These are phyloP conservation scores for Aspergillus saccharolyticus DNA, from an alignment of 495 filamentous ascomycete genomes.

Conservation along the genomic window DNA sequence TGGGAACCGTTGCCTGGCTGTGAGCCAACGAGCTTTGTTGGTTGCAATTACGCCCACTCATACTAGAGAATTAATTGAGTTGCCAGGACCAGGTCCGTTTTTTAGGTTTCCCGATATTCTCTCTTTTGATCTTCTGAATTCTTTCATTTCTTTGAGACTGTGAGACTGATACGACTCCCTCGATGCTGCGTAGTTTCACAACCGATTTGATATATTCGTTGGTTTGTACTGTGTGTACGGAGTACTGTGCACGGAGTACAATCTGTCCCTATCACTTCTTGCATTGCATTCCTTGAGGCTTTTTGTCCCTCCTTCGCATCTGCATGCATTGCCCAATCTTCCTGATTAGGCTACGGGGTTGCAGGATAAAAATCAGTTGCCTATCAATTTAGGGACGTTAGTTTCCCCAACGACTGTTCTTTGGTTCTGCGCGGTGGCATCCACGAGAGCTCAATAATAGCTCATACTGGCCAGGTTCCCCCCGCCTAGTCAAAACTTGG, in stretches of 20 bases:
- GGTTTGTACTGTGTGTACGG: too few species aligned
- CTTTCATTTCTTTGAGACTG: not conserved
- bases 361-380: constrained; percentile 1
- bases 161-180: not conserved
- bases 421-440: not conserved
- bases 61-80: not conserved
- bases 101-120: constrained; percentile 8
- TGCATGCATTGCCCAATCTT: constrained; percentile 17
- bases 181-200: too few species aligned
- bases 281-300: constrained; percentile 14
- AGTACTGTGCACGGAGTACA: too few species aligned
- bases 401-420: not conserved
- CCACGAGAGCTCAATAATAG: constrained; percentile 1
- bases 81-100: constrained; percentile 1
- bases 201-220: too few species aligned
- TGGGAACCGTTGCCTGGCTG: too few species aligned
- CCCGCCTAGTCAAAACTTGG: not conserved
- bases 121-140: not conserved
- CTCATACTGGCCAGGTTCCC: not conserved
- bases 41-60: constrained; percentile 17
- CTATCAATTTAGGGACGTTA: constrained; percentile 6
- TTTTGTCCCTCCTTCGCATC: constrained; percentile 5
- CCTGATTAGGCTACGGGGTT: too few species aligned
- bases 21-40: constrained; percentile 18
- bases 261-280: constrained; percentile 2